A percentile compares a stretch with the other conserved stretches of the same genome.
Conservation (phyloP, 768 basidiomycete genomes). For the Pleurotus tuoliensis region DNA sequence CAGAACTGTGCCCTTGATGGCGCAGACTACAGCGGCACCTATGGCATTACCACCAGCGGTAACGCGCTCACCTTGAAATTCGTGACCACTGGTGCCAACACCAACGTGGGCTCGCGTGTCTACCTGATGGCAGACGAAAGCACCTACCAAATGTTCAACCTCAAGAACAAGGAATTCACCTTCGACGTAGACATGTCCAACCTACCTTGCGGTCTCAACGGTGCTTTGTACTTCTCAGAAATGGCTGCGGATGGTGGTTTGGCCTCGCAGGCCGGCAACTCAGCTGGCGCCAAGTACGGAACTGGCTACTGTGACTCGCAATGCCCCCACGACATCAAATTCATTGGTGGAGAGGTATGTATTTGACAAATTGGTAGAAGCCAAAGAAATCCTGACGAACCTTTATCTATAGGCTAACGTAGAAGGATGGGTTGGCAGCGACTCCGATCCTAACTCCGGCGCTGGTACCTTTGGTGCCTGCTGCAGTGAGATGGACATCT, state of each 20-base stretch:
- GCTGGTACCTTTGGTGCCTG: conserved; percentile 32
- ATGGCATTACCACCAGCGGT: conserved; percentile 34
- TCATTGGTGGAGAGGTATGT: conserved; percentile 42
- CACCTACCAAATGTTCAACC: conserved; percentile 38
- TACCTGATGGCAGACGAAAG: conserved; percentile 25
- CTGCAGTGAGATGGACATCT: conserved; percentile 39
- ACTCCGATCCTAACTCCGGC: conserved; percentile 30
- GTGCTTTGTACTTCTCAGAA: conserved; percentile 41
- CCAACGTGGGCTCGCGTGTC: conserved; percentile 15
- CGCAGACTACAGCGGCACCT: conserved; percentile 32
- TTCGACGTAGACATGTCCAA: conserved; percentile 60
- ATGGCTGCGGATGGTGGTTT: conserved; percentile 42
- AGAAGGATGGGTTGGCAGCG: conserved; percentile 27
- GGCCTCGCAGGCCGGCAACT: conserved; percentile 33
- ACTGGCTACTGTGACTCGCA: conserved; percentile 23
- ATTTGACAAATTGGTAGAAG: conserved; percentile 22
- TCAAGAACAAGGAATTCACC: conserved; percentile 56
- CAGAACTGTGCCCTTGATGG: conserved; percentile 27
- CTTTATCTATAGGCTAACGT: conserved; percentile 28
- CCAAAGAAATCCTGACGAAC: neutral
- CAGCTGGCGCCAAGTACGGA: conserved; percentile 32
- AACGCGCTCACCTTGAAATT: conserved; percentile 25
- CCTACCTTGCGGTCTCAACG: conserved; percentile 49
- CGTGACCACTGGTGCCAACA: conserved; percentile 26
- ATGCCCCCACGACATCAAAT: conserved; percentile 46